phyloP scores from a whole-genome alignment of 2,329 filamentous ascomycete species.

The Sporothrix phasma region DNA sequence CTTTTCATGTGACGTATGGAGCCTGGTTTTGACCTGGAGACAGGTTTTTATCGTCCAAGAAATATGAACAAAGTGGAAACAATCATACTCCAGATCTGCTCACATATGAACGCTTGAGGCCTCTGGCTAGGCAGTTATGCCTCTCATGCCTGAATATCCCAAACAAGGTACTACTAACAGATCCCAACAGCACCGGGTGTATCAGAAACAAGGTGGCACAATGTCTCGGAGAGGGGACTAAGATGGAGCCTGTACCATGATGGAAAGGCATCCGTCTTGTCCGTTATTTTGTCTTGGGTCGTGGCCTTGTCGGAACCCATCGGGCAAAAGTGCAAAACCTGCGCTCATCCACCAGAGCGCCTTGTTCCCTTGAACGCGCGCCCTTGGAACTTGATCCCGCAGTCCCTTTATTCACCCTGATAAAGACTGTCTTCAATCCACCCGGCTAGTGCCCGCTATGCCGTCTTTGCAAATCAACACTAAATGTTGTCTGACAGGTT shows the following conservation, averaged over 20 bases:
- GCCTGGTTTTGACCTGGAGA: neutral
- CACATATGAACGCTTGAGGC: neutral
- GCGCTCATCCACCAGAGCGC: neutral
- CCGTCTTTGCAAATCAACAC: neutral
- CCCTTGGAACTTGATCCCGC: neutral
- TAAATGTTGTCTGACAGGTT: neutral
- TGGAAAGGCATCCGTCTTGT: constrained; percentile 8
- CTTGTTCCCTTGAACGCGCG: neutral
- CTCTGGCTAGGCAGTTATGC: neutral
- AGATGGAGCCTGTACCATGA: neutral
- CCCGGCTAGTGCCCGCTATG: neutral
- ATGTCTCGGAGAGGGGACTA: neutral
- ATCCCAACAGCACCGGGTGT: neutral
- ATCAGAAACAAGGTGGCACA: neutral
- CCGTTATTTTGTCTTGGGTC: neutral
- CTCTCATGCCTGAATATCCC: neutral
- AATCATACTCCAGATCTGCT: neutral
- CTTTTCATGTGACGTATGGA: neutral
- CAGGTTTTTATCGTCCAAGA: neutral
- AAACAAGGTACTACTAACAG: neutral
- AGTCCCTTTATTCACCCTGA: neutral
- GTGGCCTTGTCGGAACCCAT: neutral
- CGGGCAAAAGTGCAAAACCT: neutral
- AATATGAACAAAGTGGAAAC: neutral
- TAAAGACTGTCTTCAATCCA: neutral